Percentiles rank a stretch among this genome's conserved stretches.
Evolutionary conservation across 78 protist species (phyloP).

Genomic region (Isochrysis galbana): DNA sequence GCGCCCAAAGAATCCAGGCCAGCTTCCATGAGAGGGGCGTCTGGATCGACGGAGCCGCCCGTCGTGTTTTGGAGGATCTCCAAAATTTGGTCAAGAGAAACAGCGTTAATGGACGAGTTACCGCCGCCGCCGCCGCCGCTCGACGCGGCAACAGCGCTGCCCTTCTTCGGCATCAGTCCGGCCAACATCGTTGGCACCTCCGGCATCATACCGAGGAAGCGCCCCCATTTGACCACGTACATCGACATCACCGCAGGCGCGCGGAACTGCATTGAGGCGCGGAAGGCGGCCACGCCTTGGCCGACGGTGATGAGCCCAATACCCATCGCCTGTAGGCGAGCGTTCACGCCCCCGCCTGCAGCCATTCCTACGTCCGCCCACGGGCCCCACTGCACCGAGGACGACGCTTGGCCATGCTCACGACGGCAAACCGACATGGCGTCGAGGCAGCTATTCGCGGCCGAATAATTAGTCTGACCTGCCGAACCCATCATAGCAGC

Average conservation of each 20-base stretch:
- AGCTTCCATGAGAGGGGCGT: neutral
- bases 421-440: neutral
- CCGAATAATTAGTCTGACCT: conserved; percentile 53
- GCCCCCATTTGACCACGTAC: neutral
- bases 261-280: neutral
- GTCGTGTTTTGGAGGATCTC: neutral
- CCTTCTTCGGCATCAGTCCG: neutral
- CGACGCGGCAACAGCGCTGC: neutral
- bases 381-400: conserved; percentile 43
- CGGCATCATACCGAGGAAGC: neutral
- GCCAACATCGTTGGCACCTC: neutral
- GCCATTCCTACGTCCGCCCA: conserved; percentile 46
- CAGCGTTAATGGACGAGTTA: neutral
- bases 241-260: neutral
- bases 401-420: neutral
- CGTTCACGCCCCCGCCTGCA: neutral
- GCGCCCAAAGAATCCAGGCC: conserved; percentile 22
- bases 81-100: neutral
- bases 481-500: conserved; percentile 34
- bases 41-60: neutral
- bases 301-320: neutral
- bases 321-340: neutral
- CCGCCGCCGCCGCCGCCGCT: neutral
- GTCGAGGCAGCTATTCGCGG: conserved; percentile 48
- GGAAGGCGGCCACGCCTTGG: neutral